Evolutionary conservation across 768 basidiomycete genomes (phyloP).

Genomic region (Lactarius deliciosus): DNA sequence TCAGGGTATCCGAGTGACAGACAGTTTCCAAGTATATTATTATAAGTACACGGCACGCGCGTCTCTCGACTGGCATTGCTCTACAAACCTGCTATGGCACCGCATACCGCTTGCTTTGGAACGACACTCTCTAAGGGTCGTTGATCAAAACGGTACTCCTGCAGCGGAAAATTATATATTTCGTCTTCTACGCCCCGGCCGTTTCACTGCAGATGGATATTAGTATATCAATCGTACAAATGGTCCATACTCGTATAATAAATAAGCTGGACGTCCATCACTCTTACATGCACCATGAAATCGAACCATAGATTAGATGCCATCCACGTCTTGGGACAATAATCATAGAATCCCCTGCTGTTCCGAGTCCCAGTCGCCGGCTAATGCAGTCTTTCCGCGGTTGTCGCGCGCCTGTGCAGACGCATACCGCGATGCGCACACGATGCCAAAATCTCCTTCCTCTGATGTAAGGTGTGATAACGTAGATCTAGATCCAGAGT

Average conservation of each 20-base stretch:
- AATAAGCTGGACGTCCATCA: background rate
- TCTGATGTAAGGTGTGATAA: background rate
- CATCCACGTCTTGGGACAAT: background rate
- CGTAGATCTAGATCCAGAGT: background rate
- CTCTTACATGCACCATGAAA: background rate
- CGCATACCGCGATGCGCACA: background rate
- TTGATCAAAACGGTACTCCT: background rate
- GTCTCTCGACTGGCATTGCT: too few species aligned
- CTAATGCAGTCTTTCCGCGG: background rate
- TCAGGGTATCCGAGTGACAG: too few species aligned
- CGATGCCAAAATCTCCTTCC: background rate
- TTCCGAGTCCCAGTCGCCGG: background rate
- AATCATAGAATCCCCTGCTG: background rate
- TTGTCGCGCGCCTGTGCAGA: background rate
- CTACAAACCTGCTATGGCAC: too few species aligned
- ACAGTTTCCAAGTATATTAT: background rate
- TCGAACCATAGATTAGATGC: background rate
- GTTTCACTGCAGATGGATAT: background rate
- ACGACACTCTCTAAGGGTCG: background rate
- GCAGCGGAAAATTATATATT: background rate
- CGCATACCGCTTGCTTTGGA: background rate
- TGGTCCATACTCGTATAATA: background rate
- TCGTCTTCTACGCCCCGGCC: background rate
- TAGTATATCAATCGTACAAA: too few species aligned
- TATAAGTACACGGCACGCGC: too few species aligned